A percentile compares a stretch with the other conserved stretches of the same genome.
These are phyloP conservation scores for Brassica balearica DNA, from an alignment of 441 rosid genomes.

Conservation along the genomic window DNA sequence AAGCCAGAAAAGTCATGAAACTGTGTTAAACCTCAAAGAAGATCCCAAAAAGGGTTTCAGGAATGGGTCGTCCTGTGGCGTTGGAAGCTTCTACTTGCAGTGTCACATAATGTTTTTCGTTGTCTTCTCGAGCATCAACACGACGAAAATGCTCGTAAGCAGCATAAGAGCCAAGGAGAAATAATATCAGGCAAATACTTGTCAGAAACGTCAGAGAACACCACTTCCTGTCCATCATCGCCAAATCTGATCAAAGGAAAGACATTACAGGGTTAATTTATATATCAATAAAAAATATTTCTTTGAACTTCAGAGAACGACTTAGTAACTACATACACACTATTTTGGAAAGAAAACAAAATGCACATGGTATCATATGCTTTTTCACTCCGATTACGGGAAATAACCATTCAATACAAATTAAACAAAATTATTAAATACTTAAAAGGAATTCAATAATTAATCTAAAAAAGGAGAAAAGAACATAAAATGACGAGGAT, in stretches of 20 bases:
- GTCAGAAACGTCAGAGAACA: conserved; percentile 41
- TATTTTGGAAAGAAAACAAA: not conserved
- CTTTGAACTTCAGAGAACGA: not conserved
- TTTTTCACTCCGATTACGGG: too few species aligned
- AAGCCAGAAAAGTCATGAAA: not conserved
- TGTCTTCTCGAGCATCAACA: conserved; percentile 42
- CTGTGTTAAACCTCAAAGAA: conserved; percentile 75
- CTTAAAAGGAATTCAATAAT: too few species aligned
- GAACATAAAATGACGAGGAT: conserved; percentile 1
- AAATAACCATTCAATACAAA: too few species aligned
- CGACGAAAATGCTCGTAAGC: conserved; percentile 50
- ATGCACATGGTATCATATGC: not conserved
- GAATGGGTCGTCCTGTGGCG: conserved; percentile 50
- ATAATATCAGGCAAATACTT: conserved; percentile 21
- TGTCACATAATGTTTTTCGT: conserved; percentile 51
- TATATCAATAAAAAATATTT: too few species aligned
- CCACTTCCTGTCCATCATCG: conserved; percentile 40
- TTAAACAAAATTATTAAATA: too few species aligned
- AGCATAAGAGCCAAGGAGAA: conserved; percentile 48
- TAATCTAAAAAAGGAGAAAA: conserved; percentile 4
- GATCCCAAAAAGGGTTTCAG: conserved; percentile 81
- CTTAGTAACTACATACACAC: not conserved
- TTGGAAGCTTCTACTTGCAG: conserved; percentile 64
- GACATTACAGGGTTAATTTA: not conserved
- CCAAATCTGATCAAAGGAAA: conserved; percentile 36